Conservation (phyloP, 306 rosid species). For the Abrus precatorius region DNA sequence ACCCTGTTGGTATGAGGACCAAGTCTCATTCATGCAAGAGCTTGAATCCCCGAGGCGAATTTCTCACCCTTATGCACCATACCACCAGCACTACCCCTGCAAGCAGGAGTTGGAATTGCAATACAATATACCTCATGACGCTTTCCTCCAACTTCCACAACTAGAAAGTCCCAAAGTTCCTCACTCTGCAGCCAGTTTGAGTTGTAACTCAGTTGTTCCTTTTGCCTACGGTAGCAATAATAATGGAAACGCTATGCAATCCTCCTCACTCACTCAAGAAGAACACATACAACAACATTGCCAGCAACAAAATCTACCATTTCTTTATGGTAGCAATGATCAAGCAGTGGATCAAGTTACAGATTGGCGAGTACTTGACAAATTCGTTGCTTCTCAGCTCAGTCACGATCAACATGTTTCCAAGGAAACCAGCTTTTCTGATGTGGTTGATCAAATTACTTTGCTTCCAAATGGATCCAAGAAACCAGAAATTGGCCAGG, state of each 20-base stretch:
- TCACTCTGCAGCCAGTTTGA: slow-evolving; percentile 41
- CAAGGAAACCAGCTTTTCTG: slow-evolving; percentile 59
- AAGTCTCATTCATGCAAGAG: slow-evolving; percentile 74
- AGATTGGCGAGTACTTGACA: slow-evolving; percentile 86
- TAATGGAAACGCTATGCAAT: slow-evolving; percentile 51
- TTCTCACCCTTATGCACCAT: slow-evolving; percentile 54
- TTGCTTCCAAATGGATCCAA: slow-evolving; percentile 53
- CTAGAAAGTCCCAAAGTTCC: slow-evolving; percentile 76
- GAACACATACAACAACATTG: slow-evolving; percentile 50
- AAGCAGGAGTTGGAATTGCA: slow-evolving; percentile 76
- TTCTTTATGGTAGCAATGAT: slow-evolving; percentile 48
- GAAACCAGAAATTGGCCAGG: slow-evolving; percentile 56
- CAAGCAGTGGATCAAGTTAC: slow-evolving; percentile 66
- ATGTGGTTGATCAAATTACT: slow-evolving; percentile 54
- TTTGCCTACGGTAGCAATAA: slow-evolving; percentile 49
- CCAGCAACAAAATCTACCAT: slow-evolving; percentile 49
- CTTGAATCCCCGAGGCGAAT: slow-evolving; percentile 63
- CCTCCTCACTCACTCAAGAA: slow-evolving; percentile 61
- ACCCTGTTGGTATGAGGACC: slow-evolving; percentile 80
- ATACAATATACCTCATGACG: slow-evolving; percentile 60
- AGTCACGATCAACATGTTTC: slow-evolving; percentile 64
- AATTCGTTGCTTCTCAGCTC: slow-evolving; percentile 82
- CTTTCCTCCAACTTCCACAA: slow-evolving; percentile 86
- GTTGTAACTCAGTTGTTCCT: slow-evolving; percentile 42
- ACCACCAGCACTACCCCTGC: slow-evolving; percentile 63